Base-by-base conservation (phyloP, 805 yeast species). In the Ogataea siamensis region DNA sequence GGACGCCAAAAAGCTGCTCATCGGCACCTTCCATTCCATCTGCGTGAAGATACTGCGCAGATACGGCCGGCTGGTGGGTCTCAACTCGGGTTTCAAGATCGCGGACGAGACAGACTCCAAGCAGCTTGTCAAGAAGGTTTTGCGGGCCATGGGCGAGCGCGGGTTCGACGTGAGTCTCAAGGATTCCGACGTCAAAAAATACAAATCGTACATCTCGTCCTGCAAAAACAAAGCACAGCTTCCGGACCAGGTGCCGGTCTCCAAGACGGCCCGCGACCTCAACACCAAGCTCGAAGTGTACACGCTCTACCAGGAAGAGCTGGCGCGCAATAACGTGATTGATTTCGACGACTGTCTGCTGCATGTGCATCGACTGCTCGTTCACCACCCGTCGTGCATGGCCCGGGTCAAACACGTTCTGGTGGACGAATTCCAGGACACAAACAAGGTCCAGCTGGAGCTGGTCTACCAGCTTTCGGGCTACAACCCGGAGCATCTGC, bases 341-440 rank as follows among this genome's bases (percentile, higher is more conserved):
- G 97, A 89, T 60, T 91, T 87, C 59, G 97, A 91, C 56, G 96
- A 88, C 55, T 68, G 93, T 37, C 64, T 93, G 20, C 53, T 86
- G 28, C 60, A 66, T 28, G 71, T 87, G 15, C 64, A 67, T 42
- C 59, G 64, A 11, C 63, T 89, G 8, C 54, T 89, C 10, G 31
- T 32, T 2, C 44, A 62, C 0, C 47, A 58, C 20, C 70, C 72
- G 22, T 64, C 73, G 0, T 72, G 77, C 18, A 60, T 80, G 18
- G 65, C 66, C 3, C 61, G 66, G 34, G 61, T 83, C 3, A 66
- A 76, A 45, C 93, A 87, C 51, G 87, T 88, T 0, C 65, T 91
- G 13, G 87, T 93, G 5, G 99, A 91, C 62, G 99, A 91, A 61
- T 91, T 88, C 53, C 98, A 91, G 63, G 99, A 93, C 52, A 88